Percentiles rank a stretch among this genome's conserved stretches.
phyloP scores from a whole-genome alignment of 352 stramenopile species.

The Pythium phragmiticola region DNA sequence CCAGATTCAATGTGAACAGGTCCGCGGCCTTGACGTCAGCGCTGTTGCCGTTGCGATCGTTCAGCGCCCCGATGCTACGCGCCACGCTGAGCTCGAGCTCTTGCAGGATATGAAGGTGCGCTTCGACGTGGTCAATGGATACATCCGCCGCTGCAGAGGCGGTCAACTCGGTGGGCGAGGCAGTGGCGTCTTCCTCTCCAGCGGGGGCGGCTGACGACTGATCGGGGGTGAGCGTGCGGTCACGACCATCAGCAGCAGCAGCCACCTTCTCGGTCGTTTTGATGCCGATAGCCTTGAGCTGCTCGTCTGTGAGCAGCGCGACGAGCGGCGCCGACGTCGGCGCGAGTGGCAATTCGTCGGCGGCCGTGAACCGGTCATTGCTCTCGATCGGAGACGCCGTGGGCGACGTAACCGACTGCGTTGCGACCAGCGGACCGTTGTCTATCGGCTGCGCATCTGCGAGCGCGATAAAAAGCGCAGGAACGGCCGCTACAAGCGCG shows the following conservation, averaged over 20 bases:
- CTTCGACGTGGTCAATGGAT: conserved; percentile 76
- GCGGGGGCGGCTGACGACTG: not conserved
- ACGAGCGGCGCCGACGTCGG: conserved; percentile 12
- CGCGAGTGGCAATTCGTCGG: conserved; percentile 22
- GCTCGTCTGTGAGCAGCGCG: conserved; percentile 28
- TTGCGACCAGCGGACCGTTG: not conserved
- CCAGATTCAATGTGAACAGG: conserved; percentile 32
- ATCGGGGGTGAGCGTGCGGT: not conserved
- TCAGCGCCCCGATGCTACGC: conserved; percentile 53
- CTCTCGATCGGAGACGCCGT: not conserved
- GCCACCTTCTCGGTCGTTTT: conserved; percentile 17
- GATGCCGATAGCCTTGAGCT: conserved; percentile 30
- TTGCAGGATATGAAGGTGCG: conserved; percentile 73
- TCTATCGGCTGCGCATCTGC: not conserved
- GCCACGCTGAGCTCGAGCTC: conserved; percentile 65
- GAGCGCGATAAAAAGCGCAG: not conserved
- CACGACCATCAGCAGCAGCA: not conserved
- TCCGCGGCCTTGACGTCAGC: conserved; percentile 17
- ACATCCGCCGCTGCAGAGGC: conserved; percentile 36
- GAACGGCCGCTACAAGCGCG: conserved; percentile 1
- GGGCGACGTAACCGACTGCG: conserved; percentile 6
- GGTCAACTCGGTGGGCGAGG: conserved; percentile 1
- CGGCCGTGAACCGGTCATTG: conserved; percentile 20
- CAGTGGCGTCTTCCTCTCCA: not conserved
- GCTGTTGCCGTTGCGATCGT: conserved; percentile 31